Conservation (phyloP, 2,329 filamentous ascomycete genomes). For the Botrytis hyacinthi region DNA sequence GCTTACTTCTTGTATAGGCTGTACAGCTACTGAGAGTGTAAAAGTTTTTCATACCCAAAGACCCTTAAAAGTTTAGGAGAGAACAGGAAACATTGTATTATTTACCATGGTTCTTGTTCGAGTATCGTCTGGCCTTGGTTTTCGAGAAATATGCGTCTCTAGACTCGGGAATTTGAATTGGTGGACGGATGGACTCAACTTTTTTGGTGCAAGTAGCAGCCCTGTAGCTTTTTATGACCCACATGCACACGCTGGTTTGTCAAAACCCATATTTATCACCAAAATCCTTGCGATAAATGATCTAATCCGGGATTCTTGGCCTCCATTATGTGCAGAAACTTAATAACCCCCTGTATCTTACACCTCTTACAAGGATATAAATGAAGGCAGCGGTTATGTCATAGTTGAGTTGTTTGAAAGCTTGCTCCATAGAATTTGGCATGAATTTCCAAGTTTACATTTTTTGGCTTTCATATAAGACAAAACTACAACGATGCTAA, state of each 20-base stretch:
- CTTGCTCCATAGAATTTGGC: conserved; percentile 16
- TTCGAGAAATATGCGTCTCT: background rate
- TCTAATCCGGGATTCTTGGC: conserved; percentile 1
- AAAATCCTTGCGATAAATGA: background rate
- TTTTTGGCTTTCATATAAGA: conserved; percentile 10
- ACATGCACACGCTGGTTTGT: conserved; percentile 1
- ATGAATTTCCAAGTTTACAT: conserved; percentile 20
- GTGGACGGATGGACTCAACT: background rate
- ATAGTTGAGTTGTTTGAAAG: conserved; percentile 14
- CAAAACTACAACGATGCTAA: background rate
- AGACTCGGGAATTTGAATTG: background rate
- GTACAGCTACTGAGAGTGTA: background rate
- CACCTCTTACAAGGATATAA: conserved; percentile 1
- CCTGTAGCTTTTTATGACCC: conserved; percentile 1
- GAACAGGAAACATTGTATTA: background rate
- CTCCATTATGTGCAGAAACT: background rate
- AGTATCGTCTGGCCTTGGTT: conserved; percentile 12
- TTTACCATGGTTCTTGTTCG: background rate
- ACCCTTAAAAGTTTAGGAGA: background rate
- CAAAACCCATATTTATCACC: background rate
- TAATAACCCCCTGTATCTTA: conserved; percentile 1
- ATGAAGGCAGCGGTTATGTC: conserved; percentile 18
- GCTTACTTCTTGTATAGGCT: background rate
- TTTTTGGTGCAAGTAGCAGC: conserved; percentile 7
- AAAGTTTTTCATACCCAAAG: background rate